Evolutionary conservation across 208 protist genomes (phyloP).

Genomic region (Balamuthia mandrillaris): DNA sequence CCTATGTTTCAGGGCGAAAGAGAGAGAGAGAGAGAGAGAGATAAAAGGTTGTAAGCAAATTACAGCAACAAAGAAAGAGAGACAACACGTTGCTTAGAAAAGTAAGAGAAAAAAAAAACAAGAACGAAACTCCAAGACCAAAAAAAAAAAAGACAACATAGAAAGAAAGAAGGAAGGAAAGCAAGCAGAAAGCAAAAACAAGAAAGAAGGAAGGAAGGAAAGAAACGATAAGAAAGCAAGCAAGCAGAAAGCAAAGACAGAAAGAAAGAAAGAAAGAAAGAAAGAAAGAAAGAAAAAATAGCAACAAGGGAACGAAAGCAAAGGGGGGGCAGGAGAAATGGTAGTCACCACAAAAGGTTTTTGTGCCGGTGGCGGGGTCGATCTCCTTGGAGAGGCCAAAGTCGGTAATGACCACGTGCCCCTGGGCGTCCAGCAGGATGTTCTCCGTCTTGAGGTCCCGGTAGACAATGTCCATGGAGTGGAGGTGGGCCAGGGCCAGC

Average conservation of each 20-base stretch:
- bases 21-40: background rate
- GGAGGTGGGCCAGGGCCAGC: conserved; percentile 66
- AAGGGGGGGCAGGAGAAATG: too few species aligned
- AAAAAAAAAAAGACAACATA: too few species aligned
- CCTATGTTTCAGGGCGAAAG: too few species aligned
- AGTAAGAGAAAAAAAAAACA: too few species aligned
- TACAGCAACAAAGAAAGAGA: too few species aligned
- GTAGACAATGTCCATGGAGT: conserved; percentile 66
- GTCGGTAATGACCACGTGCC: conserved; percentile 69
- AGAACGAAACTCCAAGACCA: too few species aligned
- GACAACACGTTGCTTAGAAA: too few species aligned
- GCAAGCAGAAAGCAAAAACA: background rate
- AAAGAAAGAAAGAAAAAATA: background rate
- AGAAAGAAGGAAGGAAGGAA: background rate
- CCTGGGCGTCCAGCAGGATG: conserved; percentile 70
- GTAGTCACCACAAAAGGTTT: conserved; percentile 27
- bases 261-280: too few species aligned
- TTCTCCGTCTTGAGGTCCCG: conserved; percentile 78
- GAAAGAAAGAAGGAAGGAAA: too few species aligned
- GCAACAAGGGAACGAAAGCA: background rate
- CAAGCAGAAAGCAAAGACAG: background rate
- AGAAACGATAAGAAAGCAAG: background rate
- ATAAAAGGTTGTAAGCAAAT: conserved; percentile 19
- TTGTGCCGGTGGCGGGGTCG: conserved; percentile 40
- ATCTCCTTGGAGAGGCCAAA: conserved; percentile 71